Evolutionary conservation across 2,329 filamentous ascomycete species (phyloP).

Genomic region (Talaromyces sp.): DNA sequence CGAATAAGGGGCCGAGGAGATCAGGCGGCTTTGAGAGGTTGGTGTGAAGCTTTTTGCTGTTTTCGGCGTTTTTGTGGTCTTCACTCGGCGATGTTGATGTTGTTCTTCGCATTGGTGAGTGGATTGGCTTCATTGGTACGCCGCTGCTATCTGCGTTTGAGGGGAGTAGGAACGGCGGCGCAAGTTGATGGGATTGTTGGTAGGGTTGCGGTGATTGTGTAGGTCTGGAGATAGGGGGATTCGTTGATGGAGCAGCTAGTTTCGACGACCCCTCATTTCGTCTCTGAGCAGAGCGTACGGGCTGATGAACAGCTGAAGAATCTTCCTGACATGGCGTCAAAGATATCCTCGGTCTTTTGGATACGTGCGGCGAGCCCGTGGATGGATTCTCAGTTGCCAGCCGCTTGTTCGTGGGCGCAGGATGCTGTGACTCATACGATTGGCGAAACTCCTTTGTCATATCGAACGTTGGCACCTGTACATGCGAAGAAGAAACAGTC

Average conservation of each 20-base stretch:
- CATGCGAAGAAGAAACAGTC: background rate
- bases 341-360: background rate
- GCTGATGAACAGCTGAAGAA: background rate
- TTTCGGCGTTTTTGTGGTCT: conserved; percentile 47
- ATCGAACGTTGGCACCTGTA: background rate
- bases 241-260: background rate
- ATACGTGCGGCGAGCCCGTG: background rate
- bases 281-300: background rate
- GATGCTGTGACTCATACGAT: background rate
- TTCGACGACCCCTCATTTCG: background rate
- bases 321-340: background rate
- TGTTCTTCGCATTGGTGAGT: conserved; percentile 2
- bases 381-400: background rate
- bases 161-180: conserved; percentile 36
- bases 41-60: conserved; percentile 61
- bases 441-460: background rate
- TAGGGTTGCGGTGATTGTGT: background rate
- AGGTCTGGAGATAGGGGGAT: background rate
- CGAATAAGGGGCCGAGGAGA: conserved; percentile 67
- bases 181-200: conserved; percentile 10
- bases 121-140: background rate
- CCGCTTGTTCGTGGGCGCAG: background rate
- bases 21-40: conserved; percentile 68
- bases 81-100: background rate
- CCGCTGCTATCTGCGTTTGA: conserved; percentile 44